phyloP scores from a whole-genome alignment of 2,329 filamentous ascomycete genomes.

The Aspergillus sp. region DNA sequence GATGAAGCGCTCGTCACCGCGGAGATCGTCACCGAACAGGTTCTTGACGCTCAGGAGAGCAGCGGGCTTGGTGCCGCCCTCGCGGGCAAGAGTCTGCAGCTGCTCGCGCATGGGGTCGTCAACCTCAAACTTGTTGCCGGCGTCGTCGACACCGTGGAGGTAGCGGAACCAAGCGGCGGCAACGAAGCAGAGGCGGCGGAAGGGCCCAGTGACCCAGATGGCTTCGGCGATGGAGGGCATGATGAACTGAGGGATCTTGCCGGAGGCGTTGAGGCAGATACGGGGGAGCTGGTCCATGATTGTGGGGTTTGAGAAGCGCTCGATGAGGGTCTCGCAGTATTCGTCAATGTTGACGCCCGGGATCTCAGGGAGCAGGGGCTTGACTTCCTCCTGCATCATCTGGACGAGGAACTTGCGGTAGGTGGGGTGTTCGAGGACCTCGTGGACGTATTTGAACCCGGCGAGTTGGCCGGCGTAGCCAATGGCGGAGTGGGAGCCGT shows the following conservation, averaged over 20 bases:
- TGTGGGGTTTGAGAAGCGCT: constrained; percentile 57
- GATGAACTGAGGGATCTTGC: constrained; percentile 53
- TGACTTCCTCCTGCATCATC: constrained; percentile 58
- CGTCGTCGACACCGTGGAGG: constrained; percentile 52
- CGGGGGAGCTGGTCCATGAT: constrained; percentile 57
- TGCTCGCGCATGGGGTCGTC: constrained; percentile 53
- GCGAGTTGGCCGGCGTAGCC: constrained; percentile 54
- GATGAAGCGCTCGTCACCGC: constrained; percentile 50
- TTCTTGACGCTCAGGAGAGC: constrained; percentile 48
- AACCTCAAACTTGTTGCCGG: constrained; percentile 40
- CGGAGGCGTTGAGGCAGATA: constrained; percentile 52
- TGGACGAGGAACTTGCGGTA: constrained; percentile 52
- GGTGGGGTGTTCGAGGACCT: constrained; percentile 52
- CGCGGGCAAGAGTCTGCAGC: constrained; percentile 47
- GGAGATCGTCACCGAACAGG: constrained; percentile 55
- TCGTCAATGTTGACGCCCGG: constrained; percentile 52
- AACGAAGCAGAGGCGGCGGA: constrained; percentile 51
- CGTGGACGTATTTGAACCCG: constrained; percentile 56
- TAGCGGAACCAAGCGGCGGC: constrained; percentile 54
- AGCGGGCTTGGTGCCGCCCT: constrained; percentile 44
- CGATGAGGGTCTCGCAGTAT: constrained; percentile 55
- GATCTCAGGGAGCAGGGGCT: constrained; percentile 53
- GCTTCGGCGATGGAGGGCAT: constrained; percentile 40
- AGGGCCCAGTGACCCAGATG: constrained; percentile 48
- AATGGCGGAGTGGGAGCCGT: constrained; percentile 54